Percentiles rank a stretch among this genome's conserved stretches.
Conservation (phyloP, 164 flowering plant genomes). For the Umbellularia californica region DNA sequence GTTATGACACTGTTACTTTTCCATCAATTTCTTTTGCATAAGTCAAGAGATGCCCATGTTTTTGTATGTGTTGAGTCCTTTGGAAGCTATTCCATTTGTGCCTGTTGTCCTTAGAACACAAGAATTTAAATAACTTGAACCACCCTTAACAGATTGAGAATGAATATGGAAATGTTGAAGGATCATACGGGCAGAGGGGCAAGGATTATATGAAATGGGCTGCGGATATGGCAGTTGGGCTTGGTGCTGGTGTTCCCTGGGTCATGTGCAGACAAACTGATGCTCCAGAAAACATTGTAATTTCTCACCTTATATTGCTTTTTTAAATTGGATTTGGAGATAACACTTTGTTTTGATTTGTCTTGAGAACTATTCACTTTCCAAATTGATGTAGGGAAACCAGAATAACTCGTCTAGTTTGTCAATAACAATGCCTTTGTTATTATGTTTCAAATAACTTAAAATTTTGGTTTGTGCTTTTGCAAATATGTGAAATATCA, state of each 20-base stretch:
- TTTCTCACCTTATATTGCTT: neutral
- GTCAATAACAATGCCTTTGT: neutral
- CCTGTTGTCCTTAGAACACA: neutral
- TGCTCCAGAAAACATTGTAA: slow-evolving; percentile 67
- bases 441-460: neutral
- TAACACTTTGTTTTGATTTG: no score
- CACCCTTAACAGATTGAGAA: slow-evolving; percentile 74
- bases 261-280: slow-evolving; percentile 94
- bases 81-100: neutral
- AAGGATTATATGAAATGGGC: slow-evolving; percentile 85
- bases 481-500: neutral
- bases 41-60: neutral
- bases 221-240: slow-evolving; percentile 80
- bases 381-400: neutral
- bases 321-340: neutral
- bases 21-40: neutral
- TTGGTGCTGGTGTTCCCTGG: slow-evolving; percentile 96
- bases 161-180: slow-evolving; percentile 84
- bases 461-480: slow-evolving; percentile 5
- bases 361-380: neutral
- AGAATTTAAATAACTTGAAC: slow-evolving; percentile 9
- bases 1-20: neutral
- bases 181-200: slow-evolving; percentile 53
- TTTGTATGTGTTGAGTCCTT: neutral
- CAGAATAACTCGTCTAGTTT: neutral